Base-by-base conservation (phyloP, 768 basidiomycete genomes). In the Hydnum rufescens region DNA sequence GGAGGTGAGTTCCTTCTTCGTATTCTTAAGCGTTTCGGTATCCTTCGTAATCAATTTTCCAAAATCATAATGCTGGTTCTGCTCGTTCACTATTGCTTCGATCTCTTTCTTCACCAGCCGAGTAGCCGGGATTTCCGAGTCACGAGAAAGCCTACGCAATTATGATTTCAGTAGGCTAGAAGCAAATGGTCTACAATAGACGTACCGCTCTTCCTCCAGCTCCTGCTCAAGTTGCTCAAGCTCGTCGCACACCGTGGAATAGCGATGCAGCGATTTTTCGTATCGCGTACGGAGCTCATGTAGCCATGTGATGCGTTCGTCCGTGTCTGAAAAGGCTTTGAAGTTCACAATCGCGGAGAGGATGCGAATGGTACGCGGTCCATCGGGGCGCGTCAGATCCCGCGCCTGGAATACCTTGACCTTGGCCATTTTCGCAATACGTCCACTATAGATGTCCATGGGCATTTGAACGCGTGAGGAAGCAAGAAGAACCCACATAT, bases 291-390 rank as follows among this genome's bases (percentile, higher is more conserved):
- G 22, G 22, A 39, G 36, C 8, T 47, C 26, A 13, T 47, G 13
- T 25, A 47, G 44, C 8, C 13, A 47, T 8, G 13, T 8, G 26
- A 8, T 13, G 25, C 13, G 26, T 13, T 28, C 44, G 13, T 28
- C 16, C 13, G 25, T 8, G 8, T 47, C 13, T 8, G 13, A 8
- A 25, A 47, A 93, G 64, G 86, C 87, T 64, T 88, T 76, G 63
- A 92, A 87, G 66, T 95, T 95, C 69, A 92, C 85, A 58, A 93
- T 82, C 2, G 82, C 87, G 32, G 85, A 86, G 57, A 95, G 74
- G 36, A 83, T 69, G 51, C 74, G 70, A 28, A 80, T 71, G 0
- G 87, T 84, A 28, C 90, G 78, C 39, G 79, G 74, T 26, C 76
- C 67, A 4, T 85, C 80, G 1, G 90, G 90, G 44, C 69, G 71